phyloP scores from a whole-genome alignment of 225 moss, liverwort and hornwort genomes.

The Lunularia cruciata region DNA sequence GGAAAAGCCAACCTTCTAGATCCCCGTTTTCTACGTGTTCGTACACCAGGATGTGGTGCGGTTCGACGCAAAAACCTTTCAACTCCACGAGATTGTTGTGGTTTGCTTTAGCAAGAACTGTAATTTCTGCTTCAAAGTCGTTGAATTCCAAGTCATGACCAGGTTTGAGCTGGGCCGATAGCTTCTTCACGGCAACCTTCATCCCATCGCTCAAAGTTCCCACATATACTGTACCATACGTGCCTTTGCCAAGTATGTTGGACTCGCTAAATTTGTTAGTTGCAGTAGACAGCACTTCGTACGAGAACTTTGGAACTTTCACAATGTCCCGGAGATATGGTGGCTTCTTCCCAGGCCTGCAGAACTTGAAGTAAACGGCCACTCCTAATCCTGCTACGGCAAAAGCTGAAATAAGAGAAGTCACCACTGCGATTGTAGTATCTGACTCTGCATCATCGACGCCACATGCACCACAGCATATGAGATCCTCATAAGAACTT shows the following conservation, averaged over 20 bases:
- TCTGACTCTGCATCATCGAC: not conserved
- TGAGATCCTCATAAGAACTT: slow-evolving; percentile 24
- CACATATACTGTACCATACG: slow-evolving; percentile 43
- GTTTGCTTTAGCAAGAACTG: slow-evolving; percentile 38
- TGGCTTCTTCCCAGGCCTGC: not conserved
- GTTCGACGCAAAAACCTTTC: slow-evolving; percentile 37
- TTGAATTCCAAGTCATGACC: slow-evolving; percentile 12
- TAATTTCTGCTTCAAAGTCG: slow-evolving; percentile 41
- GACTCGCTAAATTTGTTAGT: slow-evolving; percentile 33
- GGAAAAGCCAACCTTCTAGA: slow-evolving; percentile 40
- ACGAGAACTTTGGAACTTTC: slow-evolving; percentile 31
- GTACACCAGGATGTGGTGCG: slow-evolving; percentile 34
- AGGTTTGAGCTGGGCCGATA: slow-evolving; percentile 12
- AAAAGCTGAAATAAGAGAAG: not conserved
- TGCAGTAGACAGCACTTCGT: slow-evolving; percentile 26
- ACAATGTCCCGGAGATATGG: slow-evolving; percentile 17
- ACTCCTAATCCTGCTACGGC: not conserved
- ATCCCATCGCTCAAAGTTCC: slow-evolving; percentile 36
- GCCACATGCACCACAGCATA: slow-evolving; percentile 44
- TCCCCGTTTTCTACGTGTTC: slow-evolving; percentile 43
- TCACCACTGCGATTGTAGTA: not conserved
- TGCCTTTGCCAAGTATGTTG: slow-evolving; percentile 37
- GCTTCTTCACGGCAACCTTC: slow-evolving; percentile 41
- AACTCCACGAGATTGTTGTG: slow-evolving; percentile 42
- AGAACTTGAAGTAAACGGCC: slow-evolving; percentile 4